phyloP scores from a whole-genome alignment of 208 protist species.

The Leishmania turanica region DNA sequence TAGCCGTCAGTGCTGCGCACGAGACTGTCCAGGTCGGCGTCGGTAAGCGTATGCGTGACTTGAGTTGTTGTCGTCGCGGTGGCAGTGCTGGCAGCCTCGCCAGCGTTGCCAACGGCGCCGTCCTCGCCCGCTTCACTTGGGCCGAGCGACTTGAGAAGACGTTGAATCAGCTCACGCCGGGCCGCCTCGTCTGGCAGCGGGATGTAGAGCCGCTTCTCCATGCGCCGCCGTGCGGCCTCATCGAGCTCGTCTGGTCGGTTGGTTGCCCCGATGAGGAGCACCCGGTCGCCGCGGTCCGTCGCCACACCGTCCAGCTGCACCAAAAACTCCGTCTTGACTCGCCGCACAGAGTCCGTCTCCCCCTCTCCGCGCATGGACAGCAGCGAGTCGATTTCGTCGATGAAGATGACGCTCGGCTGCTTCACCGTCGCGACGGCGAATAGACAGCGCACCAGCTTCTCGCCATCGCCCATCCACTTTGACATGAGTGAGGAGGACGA shows the following conservation, averaged over 20 bases:
- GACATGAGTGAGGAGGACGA: conserved; percentile 86
- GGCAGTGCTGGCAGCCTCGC: background rate
- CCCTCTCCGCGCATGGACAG: conserved; percentile 82
- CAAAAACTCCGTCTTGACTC: conserved; percentile 99
- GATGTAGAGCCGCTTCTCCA: conserved; percentile 94
- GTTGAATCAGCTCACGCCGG: conserved; percentile 56
- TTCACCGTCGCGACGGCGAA: conserved; percentile 89
- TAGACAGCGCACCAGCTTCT: conserved; percentile 91
- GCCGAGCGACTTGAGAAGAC: conserved; percentile 58
- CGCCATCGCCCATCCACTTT: conserved; percentile 92
- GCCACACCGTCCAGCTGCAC: conserved; percentile 95
- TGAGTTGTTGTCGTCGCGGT: background rate
- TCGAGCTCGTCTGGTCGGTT: conserved; percentile 93
- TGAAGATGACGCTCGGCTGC: conserved; percentile 92
- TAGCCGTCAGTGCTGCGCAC: conserved; percentile 68
- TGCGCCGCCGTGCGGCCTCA: conserved; percentile 82
- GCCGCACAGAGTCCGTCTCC: conserved; percentile 85
- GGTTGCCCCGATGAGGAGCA: conserved; percentile 91
- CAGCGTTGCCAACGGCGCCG: background rate
- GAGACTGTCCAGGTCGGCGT: conserved; percentile 44
- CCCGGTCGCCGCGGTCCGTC: conserved; percentile 68
- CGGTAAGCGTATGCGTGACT: conserved; percentile 39
- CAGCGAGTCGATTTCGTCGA: conserved; percentile 96
- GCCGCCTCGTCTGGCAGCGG: conserved; percentile 76
- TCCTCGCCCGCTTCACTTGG: conserved; percentile 4